Conservation (phyloP, 352 stramenopile genomes). For the Pythium coloratum region DNA sequence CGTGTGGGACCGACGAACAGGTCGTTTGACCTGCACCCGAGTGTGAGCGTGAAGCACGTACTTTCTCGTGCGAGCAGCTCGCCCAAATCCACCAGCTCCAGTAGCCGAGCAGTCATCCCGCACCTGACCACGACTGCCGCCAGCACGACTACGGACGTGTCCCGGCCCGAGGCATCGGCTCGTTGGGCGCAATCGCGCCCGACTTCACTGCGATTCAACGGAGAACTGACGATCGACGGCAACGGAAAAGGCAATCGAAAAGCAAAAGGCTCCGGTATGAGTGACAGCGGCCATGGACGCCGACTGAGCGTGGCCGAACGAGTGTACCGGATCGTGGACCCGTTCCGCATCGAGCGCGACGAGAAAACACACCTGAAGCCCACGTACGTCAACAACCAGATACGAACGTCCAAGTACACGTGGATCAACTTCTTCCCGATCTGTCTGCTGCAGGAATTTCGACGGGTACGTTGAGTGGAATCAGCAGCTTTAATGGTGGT, state of each 20-base stretch:
- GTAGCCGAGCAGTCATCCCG: not conserved
- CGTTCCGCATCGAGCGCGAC: constrained; percentile 60
- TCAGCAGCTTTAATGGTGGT: too few species aligned
- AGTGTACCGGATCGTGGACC: constrained; percentile 62
- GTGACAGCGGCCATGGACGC: constrained; percentile 7
- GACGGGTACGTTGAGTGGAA: constrained; percentile 46
- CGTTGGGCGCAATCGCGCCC: constrained; percentile 25
- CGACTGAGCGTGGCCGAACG: constrained; percentile 29
- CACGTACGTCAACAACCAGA: constrained; percentile 72
- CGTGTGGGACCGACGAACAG: not conserved
- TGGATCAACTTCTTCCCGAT: constrained; percentile 68
- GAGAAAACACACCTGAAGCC: constrained; percentile 51
- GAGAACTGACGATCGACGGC: not conserved
- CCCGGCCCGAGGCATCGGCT: not conserved
- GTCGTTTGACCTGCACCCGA: not conserved
- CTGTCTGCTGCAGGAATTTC: constrained; percentile 85
- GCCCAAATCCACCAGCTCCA: constrained; percentile 1
- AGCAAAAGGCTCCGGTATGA: not conserved
- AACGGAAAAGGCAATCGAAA: not conserved
- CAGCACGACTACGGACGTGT: not conserved
- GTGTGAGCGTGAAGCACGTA: constrained; percentile 6
- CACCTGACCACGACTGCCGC: not conserved
- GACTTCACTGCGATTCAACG: constrained; percentile 1
- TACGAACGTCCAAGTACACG: constrained; percentile 92
- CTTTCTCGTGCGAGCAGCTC: not conserved